Evolutionary conservation across 768 basidiomycete species (phyloP).

Genomic region (Mycena metata): DNA sequence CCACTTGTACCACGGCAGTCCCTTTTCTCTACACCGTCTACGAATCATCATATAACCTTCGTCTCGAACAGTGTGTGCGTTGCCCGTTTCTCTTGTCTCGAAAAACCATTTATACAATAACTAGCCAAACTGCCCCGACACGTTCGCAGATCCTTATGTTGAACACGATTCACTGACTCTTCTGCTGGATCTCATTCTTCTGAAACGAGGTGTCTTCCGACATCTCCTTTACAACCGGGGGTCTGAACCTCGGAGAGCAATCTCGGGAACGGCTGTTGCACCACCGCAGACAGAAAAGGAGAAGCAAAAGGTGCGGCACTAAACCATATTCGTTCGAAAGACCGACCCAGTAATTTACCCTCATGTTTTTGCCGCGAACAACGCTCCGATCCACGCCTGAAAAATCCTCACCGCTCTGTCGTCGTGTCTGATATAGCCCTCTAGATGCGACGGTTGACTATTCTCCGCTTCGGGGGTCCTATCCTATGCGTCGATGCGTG

Average conservation of each 20-base stretch:
- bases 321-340: too few species aligned
- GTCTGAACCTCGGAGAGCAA: slow-evolving; percentile 67
- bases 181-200: slow-evolving; percentile 82
- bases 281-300: slow-evolving; percentile 3
- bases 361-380: too few species aligned
- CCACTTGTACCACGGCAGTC: slow-evolving; percentile 74
- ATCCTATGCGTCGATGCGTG: slow-evolving; percentile 80
- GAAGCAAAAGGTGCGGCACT: slow-evolving; percentile 46
- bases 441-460: slow-evolving; percentile 71
- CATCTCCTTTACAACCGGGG: slow-evolving; percentile 88
- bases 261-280: slow-evolving; percentile 33
- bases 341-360: too few species aligned
- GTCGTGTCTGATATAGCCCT: slow-evolving; percentile 14
- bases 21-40: slow-evolving; percentile 87
- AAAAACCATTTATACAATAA: slow-evolving; percentile 4
- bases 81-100: slow-evolving; percentile 3
- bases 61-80: slow-evolving; percentile 88
- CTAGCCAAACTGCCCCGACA: slow-evolving; percentile 10
- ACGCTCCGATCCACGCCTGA: too few species aligned
- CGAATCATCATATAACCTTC: slow-evolving; percentile 80
- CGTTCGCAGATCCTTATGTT: slow-evolving; percentile 89
- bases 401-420: background rate
- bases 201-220: slow-evolving; percentile 85
- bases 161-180: slow-evolving; percentile 84
- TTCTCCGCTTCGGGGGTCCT: slow-evolving; percentile 70